Base-by-base conservation (phyloP, 1,284 basidiomycete species). In the Schizopora paradoxa region DNA sequence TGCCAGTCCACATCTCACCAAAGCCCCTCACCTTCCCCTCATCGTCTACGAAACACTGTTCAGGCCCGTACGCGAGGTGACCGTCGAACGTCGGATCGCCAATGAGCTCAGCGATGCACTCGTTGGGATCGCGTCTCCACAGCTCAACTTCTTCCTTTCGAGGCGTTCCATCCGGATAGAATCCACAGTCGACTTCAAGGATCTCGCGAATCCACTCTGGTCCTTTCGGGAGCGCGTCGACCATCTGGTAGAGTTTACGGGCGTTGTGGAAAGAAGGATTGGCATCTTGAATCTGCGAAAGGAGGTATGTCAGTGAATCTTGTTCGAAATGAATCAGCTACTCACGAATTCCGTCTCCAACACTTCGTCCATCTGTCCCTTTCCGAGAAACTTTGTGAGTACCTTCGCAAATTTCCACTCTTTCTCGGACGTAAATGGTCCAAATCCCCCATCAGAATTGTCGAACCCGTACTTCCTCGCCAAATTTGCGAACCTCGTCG, bases 1-100 rank as follows among this genome's bases (percentile, higher is more conserved):
- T 31, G 6, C 39, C 39, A 14, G 39, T 41, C 39, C 39, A 41
- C 39, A 41, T 41, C 22, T 41, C 39, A 41, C 49, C 53, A 23
- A 52, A 47, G 6, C 37, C 27, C 23, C 59, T 39, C 5, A 32
- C 23, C 0, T 56, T 41, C 1, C 60, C 60, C 0, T 55, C 28
- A 1, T 21, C 13, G 2, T 49, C 55, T 3, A 54, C 54, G 26
- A 54, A 42, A 1, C 54, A 42, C 3, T 46, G 29, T n/a, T 41
- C 32, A 3, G 51, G 51, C 2, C n/a, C 31, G 21, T 34, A 48
- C 5, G 31, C 18, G 33, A 48, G n/a, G 11, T 25, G 21, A 6
- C 37, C 41, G 2, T 38, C 11, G 18, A 48, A 48, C 14, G 33
- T 34, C 14, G 46, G 46, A 34, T 48, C 42, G 6, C 22, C 13